phyloP scores from a whole-genome alignment of 2,329 filamentous ascomycete genomes.

The Ophiostoma perfectum region DNA sequence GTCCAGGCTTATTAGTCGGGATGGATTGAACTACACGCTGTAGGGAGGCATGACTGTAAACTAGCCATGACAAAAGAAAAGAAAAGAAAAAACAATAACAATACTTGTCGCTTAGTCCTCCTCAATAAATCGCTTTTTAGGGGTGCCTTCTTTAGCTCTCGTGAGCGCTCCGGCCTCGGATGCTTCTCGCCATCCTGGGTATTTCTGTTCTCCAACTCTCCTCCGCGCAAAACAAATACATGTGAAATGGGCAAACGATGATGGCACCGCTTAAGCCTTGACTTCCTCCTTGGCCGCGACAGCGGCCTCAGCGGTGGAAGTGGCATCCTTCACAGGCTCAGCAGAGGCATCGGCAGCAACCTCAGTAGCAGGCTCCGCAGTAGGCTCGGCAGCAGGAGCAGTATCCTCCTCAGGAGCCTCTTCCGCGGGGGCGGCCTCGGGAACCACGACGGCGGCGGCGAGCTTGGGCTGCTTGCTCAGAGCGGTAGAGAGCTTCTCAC shows the following conservation, averaged over 20 bases:
- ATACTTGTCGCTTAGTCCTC: slow-evolving; percentile 16
- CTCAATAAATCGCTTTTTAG: neutral
- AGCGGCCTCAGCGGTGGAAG: neutral
- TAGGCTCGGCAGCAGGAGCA: slow-evolving; percentile 3
- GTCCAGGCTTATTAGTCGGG: slow-evolving; percentile 16
- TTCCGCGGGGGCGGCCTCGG: neutral
- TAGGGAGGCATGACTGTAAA: neutral
- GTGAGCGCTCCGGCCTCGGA: neutral
- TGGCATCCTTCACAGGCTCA: slow-evolving; percentile 4
- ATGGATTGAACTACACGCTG: slow-evolving; percentile 10
- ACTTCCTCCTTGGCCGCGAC: slow-evolving; percentile 4
- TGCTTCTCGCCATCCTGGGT: slow-evolving; percentile 15
- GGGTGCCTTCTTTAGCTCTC: neutral
- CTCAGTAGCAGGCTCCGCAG: neutral
- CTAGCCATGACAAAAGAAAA: slow-evolving; percentile 12
- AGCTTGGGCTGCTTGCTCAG: slow-evolving; percentile 29
- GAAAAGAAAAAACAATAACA: slow-evolving; percentile 16
- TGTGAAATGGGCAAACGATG: neutral
- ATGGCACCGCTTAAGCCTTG: slow-evolving; percentile 12
- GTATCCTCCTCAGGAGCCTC: slow-evolving; percentile 10
- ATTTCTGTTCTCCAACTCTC: slow-evolving; percentile 11
- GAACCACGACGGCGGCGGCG: slow-evolving; percentile 20
- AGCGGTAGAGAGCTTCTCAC: slow-evolving; percentile 32
- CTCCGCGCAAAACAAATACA: neutral
- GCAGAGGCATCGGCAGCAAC: slow-evolving; percentile 1